Conservation (phyloP, 1,284 basidiomycete genomes). For the Macrocystidia cucumis region DNA sequence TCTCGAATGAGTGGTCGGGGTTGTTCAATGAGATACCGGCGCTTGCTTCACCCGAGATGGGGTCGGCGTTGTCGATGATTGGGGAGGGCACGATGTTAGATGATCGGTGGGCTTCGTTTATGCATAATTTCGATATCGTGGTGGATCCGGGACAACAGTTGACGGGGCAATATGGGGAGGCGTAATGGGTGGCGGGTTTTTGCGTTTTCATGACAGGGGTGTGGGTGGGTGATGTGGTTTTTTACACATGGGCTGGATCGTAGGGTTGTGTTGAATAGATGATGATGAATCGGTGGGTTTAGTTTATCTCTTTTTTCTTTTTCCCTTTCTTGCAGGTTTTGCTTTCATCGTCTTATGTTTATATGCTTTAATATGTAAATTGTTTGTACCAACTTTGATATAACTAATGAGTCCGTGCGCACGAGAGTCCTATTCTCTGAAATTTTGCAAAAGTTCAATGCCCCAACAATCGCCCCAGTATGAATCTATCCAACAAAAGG, state of each 20-base stretch:
- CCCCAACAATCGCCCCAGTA: background rate
- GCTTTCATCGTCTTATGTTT: background rate
- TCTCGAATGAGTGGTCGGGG: no score
- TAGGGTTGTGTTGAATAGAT: no score
- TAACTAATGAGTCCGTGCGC: background rate
- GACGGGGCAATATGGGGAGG: background rate
- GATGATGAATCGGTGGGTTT: background rate
- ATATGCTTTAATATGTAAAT: background rate
- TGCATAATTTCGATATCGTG: conserved; percentile 24
- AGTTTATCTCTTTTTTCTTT: background rate
- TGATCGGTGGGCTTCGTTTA: conserved; percentile 31
- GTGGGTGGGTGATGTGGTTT: no score
- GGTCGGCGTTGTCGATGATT: conserved; percentile 3
- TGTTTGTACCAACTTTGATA: background rate
- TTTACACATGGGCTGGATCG: no score
- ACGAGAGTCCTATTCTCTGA: background rate
- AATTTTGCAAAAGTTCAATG: background rate
- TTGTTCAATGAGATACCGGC: conserved; percentile 28
- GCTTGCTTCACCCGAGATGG: conserved; percentile 7
- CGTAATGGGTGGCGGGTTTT: background rate
- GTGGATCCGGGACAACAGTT: conserved; percentile 9
- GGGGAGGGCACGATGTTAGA: conserved; percentile 22
- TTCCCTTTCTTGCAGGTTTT: background rate
- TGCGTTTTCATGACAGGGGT: background rate
- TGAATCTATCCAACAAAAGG: no score